Base-by-base conservation (phyloP, 2,329 filamentous ascomycete species). In the Claviceps pazoutovae region DNA sequence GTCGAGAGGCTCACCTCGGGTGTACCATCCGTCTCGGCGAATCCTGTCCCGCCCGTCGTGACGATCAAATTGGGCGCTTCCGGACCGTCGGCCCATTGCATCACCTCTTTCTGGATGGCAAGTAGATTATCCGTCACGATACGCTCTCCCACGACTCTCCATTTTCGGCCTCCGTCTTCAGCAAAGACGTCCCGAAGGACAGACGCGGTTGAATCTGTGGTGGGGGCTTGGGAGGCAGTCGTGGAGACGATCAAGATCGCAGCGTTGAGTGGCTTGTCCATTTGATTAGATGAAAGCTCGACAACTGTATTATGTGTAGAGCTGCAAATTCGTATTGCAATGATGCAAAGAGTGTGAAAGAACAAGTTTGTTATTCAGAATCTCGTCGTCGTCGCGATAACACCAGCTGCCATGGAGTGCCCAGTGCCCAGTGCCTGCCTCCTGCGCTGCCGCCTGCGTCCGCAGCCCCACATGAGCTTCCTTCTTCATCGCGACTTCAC, bases 1-100 rank as follows among this genome's bases (percentile, higher is more conserved):
- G 37, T 19, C 37, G 39, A 21, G 16, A 50, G 47, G 8, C 56
- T 57, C 65, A 90, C 88, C 76, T 97, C 93, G 2, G 93, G 93
- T 0, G 93, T 98, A 43, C 78, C 74, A 70, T 98, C 93, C 51
- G 84, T 79, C 11, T 82, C 74, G 7, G 93, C 85, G 67, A 98
- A 98, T 0, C 93, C 93, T 1, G 93, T 98, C 2, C 93, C 93
- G 21, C 93, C 93, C 6, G 88, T 95, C 0, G 89, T 91, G 46
- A 96, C 67, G 54, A 98, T 79, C 53, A 97, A 69, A 66, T 95
- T 91, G 48, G 83, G 66, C 4, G 73, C 66, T 47, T 75, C 74
- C 5, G 76, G 66, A 11, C 74, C 68, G 66, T 95, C 89, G 0
- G 86, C 74, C 87, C 88, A 96, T 11, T 71, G 63, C 54, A 73